Evolutionary conservation across 2,329 filamentous ascomycete genomes (phyloP), one percentile per base, ranked within the genome.

Genomic region (Colletotrichum musae): DNA sequence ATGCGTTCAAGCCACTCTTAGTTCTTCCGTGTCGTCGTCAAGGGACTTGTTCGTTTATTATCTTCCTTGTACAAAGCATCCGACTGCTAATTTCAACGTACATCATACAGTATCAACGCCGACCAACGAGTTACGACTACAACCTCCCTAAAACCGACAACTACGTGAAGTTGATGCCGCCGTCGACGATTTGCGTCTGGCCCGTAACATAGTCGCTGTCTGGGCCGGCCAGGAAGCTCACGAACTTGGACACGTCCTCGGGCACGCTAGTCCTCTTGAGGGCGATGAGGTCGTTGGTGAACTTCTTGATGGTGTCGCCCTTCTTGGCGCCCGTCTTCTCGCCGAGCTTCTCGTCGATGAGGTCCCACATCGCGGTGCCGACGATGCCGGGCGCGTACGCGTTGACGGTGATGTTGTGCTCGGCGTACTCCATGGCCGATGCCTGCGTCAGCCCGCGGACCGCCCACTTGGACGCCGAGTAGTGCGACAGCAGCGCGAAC

Each of bases 321-420:
- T 47, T 87, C 73, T 82, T 78, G 0, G 80, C 79, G 0, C 86
- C 89, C 65, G 83, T 82, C 75, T 86, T 83, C 66, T 66, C 66
- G 43, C 66, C 66, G n/a, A 69, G 71, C 66, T 86, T 86, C 71
- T 88, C 86, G 70, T 92, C 91, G 62, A 93, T 92, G 2, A 88
- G 75, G 53, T 92, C 90, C 90, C 90, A 93, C 90, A 92, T 92
- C 0, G 83, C 81, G 0, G 89, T 92, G 0, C 86, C 89, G 0
- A 93, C 89, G 56, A 93, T 91, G 0, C 91, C 91, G 0, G 91
- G 91, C 0, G 89, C 90, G 73, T 92, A 92, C 0, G 87, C 86
- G 72, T 93, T 93, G 21, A 87, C 89, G 0, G 88, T 92, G 75
- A 93, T 92, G 67, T 88, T 83, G 75, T 92, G 85, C 54, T 80